Percentiles rank a stretch among this genome's conserved stretches.
These are phyloP conservation scores for Metschnikowia matae DNA, from an alignment of 805 yeast species.

Conservation along the genomic window DNA sequence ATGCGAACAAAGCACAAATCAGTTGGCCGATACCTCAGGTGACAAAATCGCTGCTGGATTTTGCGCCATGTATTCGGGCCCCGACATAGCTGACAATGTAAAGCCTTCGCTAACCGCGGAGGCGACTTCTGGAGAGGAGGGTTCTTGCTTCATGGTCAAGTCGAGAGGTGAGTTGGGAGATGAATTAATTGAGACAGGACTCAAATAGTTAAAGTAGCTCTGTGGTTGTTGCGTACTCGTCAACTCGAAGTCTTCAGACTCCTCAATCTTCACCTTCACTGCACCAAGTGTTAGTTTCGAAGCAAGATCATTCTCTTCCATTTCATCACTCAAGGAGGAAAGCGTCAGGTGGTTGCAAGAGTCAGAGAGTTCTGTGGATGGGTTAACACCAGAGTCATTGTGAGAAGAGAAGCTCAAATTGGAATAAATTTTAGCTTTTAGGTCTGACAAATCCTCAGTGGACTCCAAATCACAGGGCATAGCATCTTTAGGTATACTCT, in stretches of 20 bases:
- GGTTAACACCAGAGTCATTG: neutral
- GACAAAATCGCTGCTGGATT: conserved; percentile 45
- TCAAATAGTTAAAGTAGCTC: conserved; percentile 33
- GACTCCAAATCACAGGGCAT: conserved; percentile 9
- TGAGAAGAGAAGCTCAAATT: conserved; percentile 4
- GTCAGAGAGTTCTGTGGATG: neutral
- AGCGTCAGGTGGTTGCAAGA: conserved; percentile 1
- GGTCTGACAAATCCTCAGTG: conserved; percentile 13
- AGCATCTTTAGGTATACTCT: conserved; percentile 8
- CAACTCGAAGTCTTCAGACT: conserved; percentile 6
- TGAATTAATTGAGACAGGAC: conserved; percentile 42
- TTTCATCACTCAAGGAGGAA: conserved; percentile 3
- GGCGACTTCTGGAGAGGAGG: conserved; percentile 6
- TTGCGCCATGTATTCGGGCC: conserved; percentile 39
- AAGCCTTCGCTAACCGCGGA: conserved; percentile 3
- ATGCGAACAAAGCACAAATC: neutral
- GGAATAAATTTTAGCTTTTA: conserved; percentile 13
- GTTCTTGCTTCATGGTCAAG: conserved; percentile 27
- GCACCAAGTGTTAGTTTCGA: neutral
- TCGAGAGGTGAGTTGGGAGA: conserved; percentile 39
- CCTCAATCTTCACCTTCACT: conserved; percentile 11
- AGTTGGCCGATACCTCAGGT: conserved; percentile 9
- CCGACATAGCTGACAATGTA: conserved; percentile 16
- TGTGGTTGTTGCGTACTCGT: conserved; percentile 7
- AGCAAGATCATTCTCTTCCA: conserved; percentile 5